Evolutionary conservation across 306 rosid genomes (phyloP), one percentile per base, ranked within the genome.

Genomic region (Cicer judaicum): DNA sequence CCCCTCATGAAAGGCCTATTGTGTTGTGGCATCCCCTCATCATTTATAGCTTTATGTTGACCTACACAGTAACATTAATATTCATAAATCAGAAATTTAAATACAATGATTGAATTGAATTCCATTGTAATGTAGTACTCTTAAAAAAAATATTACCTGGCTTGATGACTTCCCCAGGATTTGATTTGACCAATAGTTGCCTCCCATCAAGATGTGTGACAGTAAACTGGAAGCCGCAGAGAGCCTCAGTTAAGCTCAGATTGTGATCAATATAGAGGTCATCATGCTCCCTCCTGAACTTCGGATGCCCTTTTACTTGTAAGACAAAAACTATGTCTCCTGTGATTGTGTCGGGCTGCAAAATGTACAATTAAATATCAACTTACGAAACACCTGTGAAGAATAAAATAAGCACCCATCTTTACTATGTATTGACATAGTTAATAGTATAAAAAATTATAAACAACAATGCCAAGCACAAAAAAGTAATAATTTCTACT

Each of bases 191-290:
- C 61, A 90, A 76, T 44, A 92, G 89, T 72, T 86, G 98, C 44
- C 96, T 80, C 68, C 96, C 96, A 85, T 92, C 98, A 66, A 90
- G 89, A 81, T 88, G 96, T 16, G 83, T 85, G 66, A 92, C 41
- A 18, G 73, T 78, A 75, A 92, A 87, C 78, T 90, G 92, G 69
- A 90, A 90, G n/a, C 92, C 92, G 60, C 97, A 89, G 10, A 91
- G 92, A 29, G 93, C 90, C 83, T 89, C 97, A 1, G 89, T 79
- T 56, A 91, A 75, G 72, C 46, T 85, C 72, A 91, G 86, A 59
- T 55, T 87, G 73, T 86, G 93, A 48, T 91, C 90, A 62, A 91
- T 78, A 7, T 46, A 48, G 50, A 91, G 91, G 78, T 91, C 92
- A 38, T 89, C 89, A 1, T 18, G 60, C 75, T 79, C 84, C 75